These are phyloP conservation scores for Calocera viscosa DNA, from an alignment of 768 basidiomycete genomes.

Conservation along the genomic window DNA sequence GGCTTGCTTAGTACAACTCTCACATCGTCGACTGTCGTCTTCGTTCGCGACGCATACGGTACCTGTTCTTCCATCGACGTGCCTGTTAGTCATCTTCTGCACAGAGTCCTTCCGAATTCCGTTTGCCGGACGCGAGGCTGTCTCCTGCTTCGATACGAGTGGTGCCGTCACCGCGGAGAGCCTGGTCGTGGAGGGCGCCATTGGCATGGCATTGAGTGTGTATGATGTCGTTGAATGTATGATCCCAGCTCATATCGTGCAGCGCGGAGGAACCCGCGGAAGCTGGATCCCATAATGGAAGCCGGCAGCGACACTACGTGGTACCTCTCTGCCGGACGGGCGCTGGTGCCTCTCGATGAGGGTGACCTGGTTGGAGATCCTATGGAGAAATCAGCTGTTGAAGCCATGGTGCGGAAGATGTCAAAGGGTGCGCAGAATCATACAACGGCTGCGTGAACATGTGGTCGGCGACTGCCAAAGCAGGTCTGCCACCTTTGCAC, in stretches of 20 bases:
- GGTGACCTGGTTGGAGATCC: conserved; percentile 92
- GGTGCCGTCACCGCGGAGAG: conserved; percentile 97
- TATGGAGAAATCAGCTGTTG: conserved; percentile 95
- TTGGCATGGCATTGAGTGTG: conserved; percentile 82
- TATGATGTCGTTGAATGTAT: conserved; percentile 8
- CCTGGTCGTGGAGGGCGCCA: conserved; percentile 86
- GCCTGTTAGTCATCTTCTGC: conserved; percentile 76
- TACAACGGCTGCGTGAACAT: too few relatives aligned
- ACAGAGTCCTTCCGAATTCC: conserved; percentile 99
- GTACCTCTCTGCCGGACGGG: conserved; percentile 88
- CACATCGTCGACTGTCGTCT: too few relatives aligned
- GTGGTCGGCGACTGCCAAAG: too few relatives aligned
- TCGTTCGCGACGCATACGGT: too few relatives aligned
- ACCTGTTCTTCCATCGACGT: too few relatives aligned
- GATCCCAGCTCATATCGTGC: not conserved
- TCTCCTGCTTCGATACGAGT: conserved; percentile 99
- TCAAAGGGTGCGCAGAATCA: conserved; percentile 34
- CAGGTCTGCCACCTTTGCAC: too few relatives aligned
- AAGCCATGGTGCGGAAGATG: conserved; percentile 80
- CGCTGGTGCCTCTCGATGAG: conserved; percentile 86
- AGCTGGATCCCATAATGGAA: conserved; percentile 67
- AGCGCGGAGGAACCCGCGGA: conserved; percentile 49
- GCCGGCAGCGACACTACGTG: conserved; percentile 65
- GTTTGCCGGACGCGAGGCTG: conserved; percentile 85
- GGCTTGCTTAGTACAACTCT: too few relatives aligned